A percentile compares a stretch with the other conserved stretches of the same genome.
These are phyloP conservation scores for Umbelopsis vinacea DNA, from an alignment of 192 early-diverging fungal species.

Conservation along the genomic window DNA sequence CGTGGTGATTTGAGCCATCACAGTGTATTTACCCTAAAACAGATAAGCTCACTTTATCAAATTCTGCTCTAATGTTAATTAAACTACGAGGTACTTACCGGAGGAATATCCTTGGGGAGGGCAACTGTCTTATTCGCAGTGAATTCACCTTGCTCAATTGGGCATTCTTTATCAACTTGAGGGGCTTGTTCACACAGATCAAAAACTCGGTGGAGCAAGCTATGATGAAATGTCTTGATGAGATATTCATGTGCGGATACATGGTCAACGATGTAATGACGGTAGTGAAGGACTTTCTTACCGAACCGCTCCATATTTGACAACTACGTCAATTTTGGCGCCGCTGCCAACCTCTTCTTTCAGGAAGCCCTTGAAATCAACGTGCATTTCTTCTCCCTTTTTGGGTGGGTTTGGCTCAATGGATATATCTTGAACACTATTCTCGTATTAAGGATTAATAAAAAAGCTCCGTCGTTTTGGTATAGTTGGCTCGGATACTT, in stretches of 20 bases:
- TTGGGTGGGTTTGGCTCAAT: slow-evolving; percentile 54
- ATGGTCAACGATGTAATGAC: no score
- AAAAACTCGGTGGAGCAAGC: slow-evolving; percentile 45
- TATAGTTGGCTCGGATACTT: background rate
- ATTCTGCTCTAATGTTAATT: background rate
- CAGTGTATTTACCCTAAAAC: slow-evolving; percentile 57
- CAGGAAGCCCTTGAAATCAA: slow-evolving; percentile 51
- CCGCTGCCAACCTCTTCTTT: slow-evolving; percentile 46
- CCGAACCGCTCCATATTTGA: slow-evolving; percentile 54
- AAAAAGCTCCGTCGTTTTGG: no score
- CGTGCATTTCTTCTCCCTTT: slow-evolving; percentile 46
- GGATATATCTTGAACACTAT: slow-evolving; percentile 46
- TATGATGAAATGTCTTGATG: background rate
- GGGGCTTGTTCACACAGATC: slow-evolving; percentile 54
- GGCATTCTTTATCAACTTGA: slow-evolving; percentile 52
- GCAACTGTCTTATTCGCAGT: slow-evolving; percentile 43
- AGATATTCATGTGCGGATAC: background rate
- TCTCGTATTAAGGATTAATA: no score
- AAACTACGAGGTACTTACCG: background rate
- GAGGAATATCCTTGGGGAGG: slow-evolving; percentile 60
- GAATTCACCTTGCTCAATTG: slow-evolving; percentile 48
- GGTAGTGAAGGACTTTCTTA: background rate
- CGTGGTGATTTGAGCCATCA: slow-evolving; percentile 46
- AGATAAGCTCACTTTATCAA: no score
- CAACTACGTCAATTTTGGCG: slow-evolving; percentile 47